Percentiles rank a stretch among this genome's conserved stretches.
Conservation (phyloP, 345 rosid species). For the Bruguiera sexangula region DNA sequence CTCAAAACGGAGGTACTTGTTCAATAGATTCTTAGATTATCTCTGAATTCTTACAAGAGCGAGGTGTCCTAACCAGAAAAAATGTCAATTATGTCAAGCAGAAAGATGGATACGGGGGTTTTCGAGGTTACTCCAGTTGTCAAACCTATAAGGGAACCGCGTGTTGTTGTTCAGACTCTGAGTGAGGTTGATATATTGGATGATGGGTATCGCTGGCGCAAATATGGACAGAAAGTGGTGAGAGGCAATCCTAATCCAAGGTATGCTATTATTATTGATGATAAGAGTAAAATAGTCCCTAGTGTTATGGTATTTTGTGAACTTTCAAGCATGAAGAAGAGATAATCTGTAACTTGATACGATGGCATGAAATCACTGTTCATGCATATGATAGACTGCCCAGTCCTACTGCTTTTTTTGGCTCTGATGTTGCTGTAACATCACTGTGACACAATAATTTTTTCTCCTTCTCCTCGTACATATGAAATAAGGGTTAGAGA, state of each 20-base stretch:
- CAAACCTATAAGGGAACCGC: slow-evolving; percentile 96
- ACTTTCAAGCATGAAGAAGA: not conserved
- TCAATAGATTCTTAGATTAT: slow-evolving; percentile 15
- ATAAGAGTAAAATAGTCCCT: not conserved
- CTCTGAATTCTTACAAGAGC: not conserved
- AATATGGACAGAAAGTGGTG: slow-evolving; percentile 98
- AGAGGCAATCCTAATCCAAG: slow-evolving; percentile 98
- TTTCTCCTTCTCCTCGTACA: no score
- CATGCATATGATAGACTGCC: not conserved
- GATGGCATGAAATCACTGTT: not conserved
- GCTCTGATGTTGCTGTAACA: no score
- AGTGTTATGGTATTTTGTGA: not conserved
- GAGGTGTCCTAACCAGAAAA: slow-evolving; percentile 15
- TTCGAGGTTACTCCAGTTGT: slow-evolving; percentile 80
- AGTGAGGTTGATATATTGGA: slow-evolving; percentile 97
- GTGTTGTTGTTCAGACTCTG: slow-evolving; percentile 94
- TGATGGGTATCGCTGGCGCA: slow-evolving; percentile 99
- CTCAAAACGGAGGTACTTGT: slow-evolving; percentile 71
- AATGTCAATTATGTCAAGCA: slow-evolving; percentile 29
- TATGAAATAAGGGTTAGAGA: no score
- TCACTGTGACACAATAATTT: no score
- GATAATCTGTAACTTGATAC: not conserved
- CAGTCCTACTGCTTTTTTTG: no score
- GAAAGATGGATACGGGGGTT: slow-evolving; percentile 70
- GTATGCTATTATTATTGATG: slow-evolving; percentile 25